phyloP scores from a whole-genome alignment of 179 eudicot genomes.

The Carnegiea gigantea region DNA sequence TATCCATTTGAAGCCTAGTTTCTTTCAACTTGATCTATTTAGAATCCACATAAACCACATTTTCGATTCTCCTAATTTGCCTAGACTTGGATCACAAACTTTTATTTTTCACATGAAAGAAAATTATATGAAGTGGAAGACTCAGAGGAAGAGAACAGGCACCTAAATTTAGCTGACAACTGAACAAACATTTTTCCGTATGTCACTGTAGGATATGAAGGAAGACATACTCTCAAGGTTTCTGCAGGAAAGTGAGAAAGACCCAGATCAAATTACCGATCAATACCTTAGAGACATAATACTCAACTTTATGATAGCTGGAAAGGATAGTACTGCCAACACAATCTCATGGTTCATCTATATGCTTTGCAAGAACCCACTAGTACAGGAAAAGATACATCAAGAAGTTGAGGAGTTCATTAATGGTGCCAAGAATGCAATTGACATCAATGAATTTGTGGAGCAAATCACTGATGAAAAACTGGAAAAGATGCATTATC shows the following conservation, averaged over 20 bases:
- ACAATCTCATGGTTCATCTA: constrained; percentile 73
- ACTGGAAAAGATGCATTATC: constrained; percentile 63
- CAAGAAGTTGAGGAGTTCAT: constrained; percentile 42
- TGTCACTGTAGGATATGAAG: constrained; percentile 22
- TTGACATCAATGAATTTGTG: constrained; percentile 35
- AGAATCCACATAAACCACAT: too few species aligned
- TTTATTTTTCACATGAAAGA: too few species aligned
- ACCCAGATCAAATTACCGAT: constrained; percentile 52
- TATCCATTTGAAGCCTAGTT: background rate
- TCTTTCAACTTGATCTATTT: background rate
- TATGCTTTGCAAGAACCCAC: constrained; percentile 39
- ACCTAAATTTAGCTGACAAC: background rate
- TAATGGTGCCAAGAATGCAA: constrained; percentile 13
- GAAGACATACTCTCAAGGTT: constrained; percentile 65
- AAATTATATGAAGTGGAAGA: too few species aligned
- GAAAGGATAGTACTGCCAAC: constrained; percentile 67
- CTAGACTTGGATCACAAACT: too few species aligned
- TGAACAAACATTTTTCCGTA: background rate
- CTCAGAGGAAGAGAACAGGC: background rate
- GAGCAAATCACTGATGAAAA: constrained; percentile 43
- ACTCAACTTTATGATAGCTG: constrained; percentile 67
- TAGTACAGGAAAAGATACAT: constrained; percentile 51
- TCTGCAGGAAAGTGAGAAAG: constrained; percentile 46
- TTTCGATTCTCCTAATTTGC: too few species aligned
- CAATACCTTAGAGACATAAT: constrained; percentile 27